Conservation (phyloP, 169 alveolate genomes). For the Plasmodium reichenowi region DNA sequence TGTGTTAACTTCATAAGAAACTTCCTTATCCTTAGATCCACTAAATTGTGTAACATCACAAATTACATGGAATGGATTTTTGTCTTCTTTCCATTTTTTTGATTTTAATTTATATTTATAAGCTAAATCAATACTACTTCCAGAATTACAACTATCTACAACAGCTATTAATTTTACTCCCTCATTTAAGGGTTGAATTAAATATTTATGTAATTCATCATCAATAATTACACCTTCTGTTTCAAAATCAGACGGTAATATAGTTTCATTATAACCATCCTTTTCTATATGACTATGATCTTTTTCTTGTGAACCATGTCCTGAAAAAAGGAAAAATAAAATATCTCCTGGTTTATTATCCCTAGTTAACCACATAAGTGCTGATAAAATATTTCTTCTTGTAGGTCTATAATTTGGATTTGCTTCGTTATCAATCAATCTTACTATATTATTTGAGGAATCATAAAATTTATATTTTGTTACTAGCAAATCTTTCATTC, state of each 20-base stretch:
- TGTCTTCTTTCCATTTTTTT: constrained; percentile 59
- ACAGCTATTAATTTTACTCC: constrained; percentile 81
- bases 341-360: constrained; percentile 82
- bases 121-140: constrained; percentile 62
- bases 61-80: constrained; percentile 62
- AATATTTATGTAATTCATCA: constrained; percentile 71
- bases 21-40: constrained; percentile 29
- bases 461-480: constrained; percentile 49
- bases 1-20: constrained; percentile 23
- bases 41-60: constrained; percentile 67
- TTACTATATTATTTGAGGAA: constrained; percentile 45
- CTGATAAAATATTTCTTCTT: constrained; percentile 56
- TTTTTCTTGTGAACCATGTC: constrained; percentile 80
- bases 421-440: constrained; percentile 40
- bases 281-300: constrained; percentile 51
- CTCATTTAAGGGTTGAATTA: constrained; percentile 75
- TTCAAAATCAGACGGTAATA: constrained; percentile 80
- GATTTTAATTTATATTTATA: constrained; percentile 44
- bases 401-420: constrained; percentile 50
- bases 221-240: constrained; percentile 76
- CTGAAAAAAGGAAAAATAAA: constrained; percentile 83
- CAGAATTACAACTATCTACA: constrained; percentile 81
- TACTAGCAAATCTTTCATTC: constrained; percentile 77
- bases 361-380: constrained; percentile 74
- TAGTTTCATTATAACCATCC: constrained; percentile 85